Conservation (phyloP, 1,284 basidiomycete genomes). For the Fomitopsis betulina region DNA sequence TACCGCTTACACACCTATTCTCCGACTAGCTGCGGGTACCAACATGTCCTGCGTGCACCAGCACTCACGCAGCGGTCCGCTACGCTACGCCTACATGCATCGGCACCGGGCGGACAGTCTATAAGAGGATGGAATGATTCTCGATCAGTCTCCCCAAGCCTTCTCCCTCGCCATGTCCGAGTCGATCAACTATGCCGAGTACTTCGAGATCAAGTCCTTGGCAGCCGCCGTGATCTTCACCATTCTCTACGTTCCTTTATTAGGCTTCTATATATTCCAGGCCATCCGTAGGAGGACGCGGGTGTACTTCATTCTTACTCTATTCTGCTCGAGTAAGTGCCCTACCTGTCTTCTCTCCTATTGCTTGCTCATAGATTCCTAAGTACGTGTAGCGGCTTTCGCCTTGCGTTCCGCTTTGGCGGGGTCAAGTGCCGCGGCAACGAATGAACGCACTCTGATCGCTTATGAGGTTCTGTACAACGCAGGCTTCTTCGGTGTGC, state of each 20-base stretch:
- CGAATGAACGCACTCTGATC: constrained; percentile 21
- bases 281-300: constrained; percentile 35
- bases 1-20: too few relatives aligned
- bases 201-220: constrained; percentile 37
- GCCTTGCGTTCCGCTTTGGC: constrained; percentile 28
- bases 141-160: too few relatives aligned
- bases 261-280: constrained; percentile 32
- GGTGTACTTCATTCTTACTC: constrained; percentile 35
- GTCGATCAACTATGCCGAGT: constrained; percentile 33
- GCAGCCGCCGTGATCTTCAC: constrained; percentile 43
- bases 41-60: too few relatives aligned
- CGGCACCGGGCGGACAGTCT: too few relatives aligned
- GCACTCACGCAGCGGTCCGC: too few relatives aligned
- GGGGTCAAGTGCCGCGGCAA: constrained; percentile 15
- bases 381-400: constrained; percentile 30
- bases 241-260: constrained; percentile 36
- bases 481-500: constrained; percentile 31
- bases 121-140: too few relatives aligned
- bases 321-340: constrained; percentile 44
- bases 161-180: background rate
- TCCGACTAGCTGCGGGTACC: too few relatives aligned
- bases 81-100: too few relatives aligned
- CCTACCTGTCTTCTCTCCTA: background rate
- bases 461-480: constrained; percentile 29
- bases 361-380: background rate